A percentile compares a stretch with the other conserved stretches of the same genome.
These are phyloP conservation scores for Westerdykella aurantiaca DNA, from an alignment of 2,329 filamentous ascomycete genomes.

Conservation along the genomic window DNA sequence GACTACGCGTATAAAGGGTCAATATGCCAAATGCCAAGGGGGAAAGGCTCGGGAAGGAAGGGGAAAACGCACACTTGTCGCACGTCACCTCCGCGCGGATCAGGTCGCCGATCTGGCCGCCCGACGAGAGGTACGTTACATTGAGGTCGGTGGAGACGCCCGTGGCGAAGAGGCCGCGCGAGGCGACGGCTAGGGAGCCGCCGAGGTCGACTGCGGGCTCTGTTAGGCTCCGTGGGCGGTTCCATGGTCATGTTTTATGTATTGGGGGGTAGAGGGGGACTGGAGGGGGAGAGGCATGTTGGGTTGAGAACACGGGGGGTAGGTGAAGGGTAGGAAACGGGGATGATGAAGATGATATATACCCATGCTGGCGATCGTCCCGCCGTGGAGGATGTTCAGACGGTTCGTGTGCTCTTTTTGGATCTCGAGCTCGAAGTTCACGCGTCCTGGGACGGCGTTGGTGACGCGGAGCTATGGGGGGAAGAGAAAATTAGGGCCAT, in stretches of 20 bases:
- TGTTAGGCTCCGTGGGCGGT: not conserved
- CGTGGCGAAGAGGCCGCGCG: conserved; percentile 58
- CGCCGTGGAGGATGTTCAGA: conserved; percentile 69
- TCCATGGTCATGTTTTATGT: too few relatives aligned
- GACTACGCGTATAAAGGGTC: conserved; percentile 39
- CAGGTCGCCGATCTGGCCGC: conserved; percentile 57
- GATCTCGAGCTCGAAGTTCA: conserved; percentile 72
- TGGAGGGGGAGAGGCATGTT: not conserved
- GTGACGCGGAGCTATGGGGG: conserved; percentile 58
- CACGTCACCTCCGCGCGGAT: conserved; percentile 48
- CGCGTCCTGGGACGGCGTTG: conserved; percentile 58
- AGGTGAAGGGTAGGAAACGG: not conserved
- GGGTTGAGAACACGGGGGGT: not conserved
- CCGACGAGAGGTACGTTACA: conserved; percentile 59
- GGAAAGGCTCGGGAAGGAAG: too few relatives aligned
- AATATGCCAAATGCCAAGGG: too few relatives aligned
- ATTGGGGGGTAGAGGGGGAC: not conserved
- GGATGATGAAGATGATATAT: not conserved
- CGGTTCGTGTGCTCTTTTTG: conserved; percentile 75
- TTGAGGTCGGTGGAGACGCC: conserved; percentile 63
- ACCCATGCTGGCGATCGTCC: conserved; percentile 69
- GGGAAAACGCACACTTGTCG: too few relatives aligned
- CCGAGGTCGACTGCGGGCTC: conserved; percentile 53
- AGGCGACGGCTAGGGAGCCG: conserved; percentile 61
- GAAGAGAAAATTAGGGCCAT: not conserved